A percentile compares a stretch with the other conserved stretches of the same genome.
phyloP scores from a whole-genome alignment of 2,329 filamentous ascomycete species.

The Colletotrichum trifolii region DNA sequence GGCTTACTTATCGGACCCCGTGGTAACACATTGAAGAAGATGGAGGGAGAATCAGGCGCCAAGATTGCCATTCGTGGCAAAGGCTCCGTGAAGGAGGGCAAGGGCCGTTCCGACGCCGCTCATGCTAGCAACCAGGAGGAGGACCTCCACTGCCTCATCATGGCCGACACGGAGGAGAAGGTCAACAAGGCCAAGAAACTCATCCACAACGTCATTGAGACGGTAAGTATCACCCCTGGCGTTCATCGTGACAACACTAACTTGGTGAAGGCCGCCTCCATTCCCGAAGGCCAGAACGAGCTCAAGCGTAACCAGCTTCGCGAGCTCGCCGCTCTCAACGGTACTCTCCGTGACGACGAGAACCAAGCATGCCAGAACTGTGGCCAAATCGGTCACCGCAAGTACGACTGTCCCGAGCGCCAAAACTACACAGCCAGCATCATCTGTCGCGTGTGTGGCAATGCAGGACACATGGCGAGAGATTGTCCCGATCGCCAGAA shows the following conservation, averaged over 20 bases:
- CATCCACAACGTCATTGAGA: conserved; percentile 99
- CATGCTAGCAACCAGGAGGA: conserved; percentile 99
- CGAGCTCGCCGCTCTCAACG: conserved; percentile 97
- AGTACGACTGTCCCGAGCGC: conserved; percentile 98
- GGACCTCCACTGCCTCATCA: conserved; percentile 98
- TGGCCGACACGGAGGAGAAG: conserved; percentile 99
- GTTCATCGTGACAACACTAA: conserved; percentile 39
- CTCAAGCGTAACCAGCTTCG: conserved; percentile 98
- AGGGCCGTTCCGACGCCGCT: conserved; percentile 97
- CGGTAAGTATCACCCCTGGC: conserved; percentile 68
- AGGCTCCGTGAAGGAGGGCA: conserved; percentile 99
- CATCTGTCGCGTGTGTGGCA: conserved; percentile 97
- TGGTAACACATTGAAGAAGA: conserved; percentile 99
- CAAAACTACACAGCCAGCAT: conserved; percentile 99
- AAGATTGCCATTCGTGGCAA: conserved; percentile 99
- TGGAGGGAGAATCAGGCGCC: conserved; percentile 96
- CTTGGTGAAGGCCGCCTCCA: conserved; percentile 85
- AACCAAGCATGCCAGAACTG: conserved; percentile 99
- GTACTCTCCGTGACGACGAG: conserved; percentile 97
- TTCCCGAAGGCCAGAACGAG: conserved; percentile 98
- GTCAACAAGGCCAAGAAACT: conserved; percentile 99
- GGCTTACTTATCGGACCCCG: conserved; percentile 99
- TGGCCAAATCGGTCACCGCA: conserved; percentile 97
- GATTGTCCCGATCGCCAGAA: conserved; percentile 96
- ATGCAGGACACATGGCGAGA: conserved; percentile 97